Evolutionary conservation across 306 rosid species (phyloP), one percentile per base, ranked within the genome.

Genomic region (Casuarina cunninghamiana): DNA sequence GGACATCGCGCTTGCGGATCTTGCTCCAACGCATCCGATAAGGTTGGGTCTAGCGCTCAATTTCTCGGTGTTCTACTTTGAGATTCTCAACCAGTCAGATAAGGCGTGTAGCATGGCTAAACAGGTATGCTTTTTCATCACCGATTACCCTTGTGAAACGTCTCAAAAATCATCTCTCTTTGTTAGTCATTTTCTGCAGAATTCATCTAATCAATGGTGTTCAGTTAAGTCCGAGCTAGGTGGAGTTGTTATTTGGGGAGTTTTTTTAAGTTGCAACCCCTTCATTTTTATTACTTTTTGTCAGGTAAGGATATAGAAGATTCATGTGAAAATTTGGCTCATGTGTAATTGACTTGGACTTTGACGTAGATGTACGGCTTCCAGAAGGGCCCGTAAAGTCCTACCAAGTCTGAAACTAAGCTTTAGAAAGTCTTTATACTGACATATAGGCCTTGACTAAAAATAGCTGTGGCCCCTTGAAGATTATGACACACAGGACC

Each of bases 31-130:
- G 7, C 97, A 91, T 72, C 97, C 97, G 0, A 91, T 91, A 71
- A 76, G 97, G 80, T 84, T 91, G 93, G 97, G 97, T 38, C 83
- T 91, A 17, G 97, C 97, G 0, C 90, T 91, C 26, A 91, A 91
- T 72, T 91, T 79, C 85, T 91, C 93, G 1, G 97, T 91, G 4
- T 91, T 91, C 88, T 91, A 91, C 83, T 89, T 83, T 21, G 93
- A 91, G 80, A 91, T 91, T 77, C 92, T 91, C 77, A 91, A 89
- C 71, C 97, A 89, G 57, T 87, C 97, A 73, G 97, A 91, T 61
- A 87, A 89, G 71, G 97, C 97, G 0, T 91, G 93, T 66, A 89
- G 76, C 46, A 89, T 91, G 97, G 97, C 97, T 66, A 91, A 91
- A 82, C 97, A 87, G 97, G 97, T 89, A 16, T 55, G 43, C 35